Conservation (phyloP, 331 rosid genomes). For the Malus hybrid region DNA sequence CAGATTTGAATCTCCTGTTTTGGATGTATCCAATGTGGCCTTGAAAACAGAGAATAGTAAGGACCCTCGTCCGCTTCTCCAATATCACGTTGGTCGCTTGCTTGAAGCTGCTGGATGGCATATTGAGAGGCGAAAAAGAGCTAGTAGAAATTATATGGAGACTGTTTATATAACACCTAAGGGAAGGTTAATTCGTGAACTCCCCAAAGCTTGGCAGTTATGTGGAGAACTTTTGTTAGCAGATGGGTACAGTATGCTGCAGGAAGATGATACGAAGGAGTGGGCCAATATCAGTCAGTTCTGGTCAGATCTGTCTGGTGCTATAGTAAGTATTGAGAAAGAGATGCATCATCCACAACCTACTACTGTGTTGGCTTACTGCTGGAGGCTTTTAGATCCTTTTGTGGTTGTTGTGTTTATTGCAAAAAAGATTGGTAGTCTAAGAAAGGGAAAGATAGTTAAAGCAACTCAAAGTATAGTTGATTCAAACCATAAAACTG, state of each 20-base stretch:
- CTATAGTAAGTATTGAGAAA: constrained; percentile 52
- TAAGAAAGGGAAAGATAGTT: constrained; percentile 80
- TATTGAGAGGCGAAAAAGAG: constrained; percentile 69
- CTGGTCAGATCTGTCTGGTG: constrained; percentile 62
- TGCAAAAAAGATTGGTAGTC: constrained; percentile 68
- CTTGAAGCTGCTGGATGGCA: constrained; percentile 77
- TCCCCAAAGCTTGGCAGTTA: constrained; percentile 77
- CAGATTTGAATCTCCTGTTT: constrained; percentile 25
- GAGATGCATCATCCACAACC: constrained; percentile 30
- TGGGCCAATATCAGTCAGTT: constrained; percentile 69
- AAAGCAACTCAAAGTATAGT: constrained; percentile 41
- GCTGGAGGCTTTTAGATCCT: constrained; percentile 84
- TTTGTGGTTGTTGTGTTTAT: constrained; percentile 57
- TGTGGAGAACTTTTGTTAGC: constrained; percentile 70
- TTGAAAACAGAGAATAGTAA: constrained; percentile 31
- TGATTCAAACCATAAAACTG: constrained; percentile 20
- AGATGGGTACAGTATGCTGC: constrained; percentile 27
- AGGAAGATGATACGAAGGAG: constrained; percentile 37
- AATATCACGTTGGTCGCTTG: constrained; percentile 42
- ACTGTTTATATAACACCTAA: constrained; percentile 72
- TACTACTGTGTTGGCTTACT: constrained; percentile 45
- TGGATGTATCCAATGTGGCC: constrained; percentile 27
- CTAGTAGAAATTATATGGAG: constrained; percentile 56
- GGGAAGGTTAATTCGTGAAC: constrained; percentile 68
- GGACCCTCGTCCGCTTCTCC: constrained; percentile 66